Conservation (phyloP, 129 eudicot species). For the Glebionis coronaria region DNA sequence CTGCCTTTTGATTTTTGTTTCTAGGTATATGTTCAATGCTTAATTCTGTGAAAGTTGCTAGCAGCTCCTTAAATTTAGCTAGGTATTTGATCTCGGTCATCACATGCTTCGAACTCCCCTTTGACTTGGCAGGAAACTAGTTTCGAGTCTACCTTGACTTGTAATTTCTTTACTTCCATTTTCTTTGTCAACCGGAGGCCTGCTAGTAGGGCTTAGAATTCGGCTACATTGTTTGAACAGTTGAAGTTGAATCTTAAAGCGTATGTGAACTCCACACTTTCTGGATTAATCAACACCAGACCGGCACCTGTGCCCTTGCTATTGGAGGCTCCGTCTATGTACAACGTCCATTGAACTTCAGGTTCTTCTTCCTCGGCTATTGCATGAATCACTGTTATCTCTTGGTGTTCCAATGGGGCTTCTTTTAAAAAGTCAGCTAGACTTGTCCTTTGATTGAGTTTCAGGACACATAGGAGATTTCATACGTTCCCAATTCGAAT, state of each 20-base stretch:
- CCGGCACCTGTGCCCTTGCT: too few species aligned
- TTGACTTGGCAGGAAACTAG: background rate
- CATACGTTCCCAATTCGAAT: too few species aligned
- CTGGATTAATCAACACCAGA: too few species aligned
- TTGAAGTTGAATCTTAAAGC: background rate
- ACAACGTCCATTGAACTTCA: too few species aligned
- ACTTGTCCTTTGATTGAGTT: too few species aligned
- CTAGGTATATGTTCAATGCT: background rate
- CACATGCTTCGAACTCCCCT: background rate
- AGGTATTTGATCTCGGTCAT: background rate
- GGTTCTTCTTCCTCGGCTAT: too few species aligned
- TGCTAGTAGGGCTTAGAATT: background rate
- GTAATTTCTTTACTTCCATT: background rate
- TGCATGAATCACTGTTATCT: too few species aligned
- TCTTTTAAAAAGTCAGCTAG: too few species aligned
- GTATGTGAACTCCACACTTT: too few species aligned
- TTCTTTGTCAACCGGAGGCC: background rate
- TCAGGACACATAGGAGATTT: too few species aligned
- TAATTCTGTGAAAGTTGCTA: background rate
- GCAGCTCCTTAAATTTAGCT: background rate
- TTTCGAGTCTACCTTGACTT: background rate
- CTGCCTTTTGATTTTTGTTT: background rate
- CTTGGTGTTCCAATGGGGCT: too few species aligned
- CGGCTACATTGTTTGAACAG: background rate
- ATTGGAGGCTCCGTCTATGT: too few species aligned